Conservation (phyloP, 2,329 filamentous ascomycete genomes). For the Coniosporium tulheliwenetii region DNA sequence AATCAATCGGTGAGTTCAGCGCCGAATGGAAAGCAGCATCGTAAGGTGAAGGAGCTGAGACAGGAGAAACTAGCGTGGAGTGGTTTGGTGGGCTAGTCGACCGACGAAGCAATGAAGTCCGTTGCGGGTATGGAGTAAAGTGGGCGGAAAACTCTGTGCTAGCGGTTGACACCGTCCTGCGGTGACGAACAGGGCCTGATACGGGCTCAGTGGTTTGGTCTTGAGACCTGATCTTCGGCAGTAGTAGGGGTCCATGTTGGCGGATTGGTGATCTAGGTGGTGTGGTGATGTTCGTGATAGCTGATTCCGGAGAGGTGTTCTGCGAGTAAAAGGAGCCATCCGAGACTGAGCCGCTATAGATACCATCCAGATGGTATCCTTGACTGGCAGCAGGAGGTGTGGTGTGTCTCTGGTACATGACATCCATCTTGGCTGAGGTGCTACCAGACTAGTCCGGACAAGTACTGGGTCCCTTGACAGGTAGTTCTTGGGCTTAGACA, state of each 20-base stretch:
- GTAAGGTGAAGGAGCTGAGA: slow-evolving; percentile 7
- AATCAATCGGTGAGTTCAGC: slow-evolving; percentile 54
- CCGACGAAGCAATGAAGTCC: slow-evolving; percentile 14
- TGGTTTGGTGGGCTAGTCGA: slow-evolving; percentile 11
- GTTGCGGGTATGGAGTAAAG: slow-evolving; percentile 34
- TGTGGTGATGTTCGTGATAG: slow-evolving; percentile 52
- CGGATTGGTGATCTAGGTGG: slow-evolving; percentile 57
- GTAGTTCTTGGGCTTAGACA: slow-evolving; percentile 1
- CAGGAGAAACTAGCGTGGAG: slow-evolving; percentile 4
- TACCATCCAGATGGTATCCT: slow-evolving; percentile 21
- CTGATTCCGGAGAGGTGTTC: slow-evolving; percentile 54
- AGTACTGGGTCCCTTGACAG: slow-evolving; percentile 2
- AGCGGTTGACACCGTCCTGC: slow-evolving; percentile 36
- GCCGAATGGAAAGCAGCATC: slow-evolving; percentile 18
- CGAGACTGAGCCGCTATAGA: slow-evolving; percentile 28
- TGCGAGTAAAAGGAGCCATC: slow-evolving; percentile 47
- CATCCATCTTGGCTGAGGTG: slow-evolving; percentile 12
- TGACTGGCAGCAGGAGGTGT: slow-evolving; percentile 23
- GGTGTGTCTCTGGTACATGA: slow-evolving; percentile 27
- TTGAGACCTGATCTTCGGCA: slow-evolving; percentile 76
- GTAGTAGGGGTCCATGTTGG: slow-evolving; percentile 62
- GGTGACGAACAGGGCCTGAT: slow-evolving; percentile 40
- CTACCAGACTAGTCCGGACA: slow-evolving; percentile 18
- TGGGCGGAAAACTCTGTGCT: slow-evolving; percentile 24
- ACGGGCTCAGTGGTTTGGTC: slow-evolving; percentile 59